Conservation (phyloP, 1,284 basidiomycete species). For the Cystobasidium slooffiae region DNA sequence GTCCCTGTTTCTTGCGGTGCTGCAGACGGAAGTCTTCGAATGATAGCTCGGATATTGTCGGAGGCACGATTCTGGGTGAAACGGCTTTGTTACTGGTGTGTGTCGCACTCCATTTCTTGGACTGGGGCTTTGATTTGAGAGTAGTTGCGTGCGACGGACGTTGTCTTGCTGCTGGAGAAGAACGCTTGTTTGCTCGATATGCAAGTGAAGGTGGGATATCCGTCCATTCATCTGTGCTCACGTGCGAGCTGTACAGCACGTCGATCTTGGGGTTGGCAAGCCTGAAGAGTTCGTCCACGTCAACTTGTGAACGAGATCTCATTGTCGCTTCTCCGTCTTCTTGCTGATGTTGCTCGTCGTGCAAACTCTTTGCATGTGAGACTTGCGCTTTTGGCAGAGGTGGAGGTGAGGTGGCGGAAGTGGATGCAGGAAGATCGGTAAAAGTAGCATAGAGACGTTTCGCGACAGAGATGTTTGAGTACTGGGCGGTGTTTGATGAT, state of each 20-base stretch:
- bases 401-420: background rate
- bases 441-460: slow-evolving; percentile 1
- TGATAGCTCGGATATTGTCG: slow-evolving; percentile 2
- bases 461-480: background rate
- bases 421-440: slow-evolving; percentile 11
- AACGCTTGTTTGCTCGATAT: too few relatives aligned
- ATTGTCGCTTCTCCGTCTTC: too few relatives aligned
- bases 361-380: background rate
- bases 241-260: too few relatives aligned
- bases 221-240: too few relatives aligned
- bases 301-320: too few relatives aligned
- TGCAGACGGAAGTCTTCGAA: slow-evolving; percentile 33
- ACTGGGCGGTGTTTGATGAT: background rate
- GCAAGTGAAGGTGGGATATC: too few relatives aligned
- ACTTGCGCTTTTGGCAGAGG: background rate
- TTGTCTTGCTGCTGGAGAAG: too few relatives aligned
- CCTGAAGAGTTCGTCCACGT: too few relatives aligned
- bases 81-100: background rate
- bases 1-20: slow-evolving; percentile 14
- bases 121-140: too few relatives aligned
- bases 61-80: background rate
- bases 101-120: too few relatives aligned
- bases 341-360: background rate
- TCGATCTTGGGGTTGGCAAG: too few relatives aligned
- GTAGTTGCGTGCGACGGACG: too few relatives aligned